Base-by-base conservation (phyloP, 225 moss, liverwort and hornwort species). In the Polytrichum commune region DNA sequence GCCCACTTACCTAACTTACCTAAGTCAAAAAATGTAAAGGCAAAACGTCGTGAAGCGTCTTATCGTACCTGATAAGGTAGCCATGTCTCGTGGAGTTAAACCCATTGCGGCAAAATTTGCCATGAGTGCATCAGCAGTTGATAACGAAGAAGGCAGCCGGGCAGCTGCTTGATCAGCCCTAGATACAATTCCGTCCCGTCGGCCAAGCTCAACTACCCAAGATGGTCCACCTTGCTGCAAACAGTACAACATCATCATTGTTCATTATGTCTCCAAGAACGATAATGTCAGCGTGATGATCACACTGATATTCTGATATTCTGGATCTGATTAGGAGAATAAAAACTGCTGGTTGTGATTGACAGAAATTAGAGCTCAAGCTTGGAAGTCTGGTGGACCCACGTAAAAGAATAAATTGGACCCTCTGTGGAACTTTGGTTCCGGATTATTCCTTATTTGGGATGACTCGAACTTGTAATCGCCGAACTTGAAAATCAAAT, bases 21-120 rank as follows among this genome's bases (percentile, higher is more conserved):
- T 1, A 7, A 32, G 32, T 8, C 1, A 1, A 32, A 32, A 29
- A 32, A 32, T 32, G 32, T 32, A 8, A 58, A 58, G 58, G 5
- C 6, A 60, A n/a, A 61, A 1, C 0, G 13, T 26, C 1, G 13
- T 61, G 22, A 61, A 22, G 60, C 8, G 3, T 26, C 30, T 5
- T 30, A 30, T 1, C 65, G 27, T 38, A 85, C 82, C 82, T 66
- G 86, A 86, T 73, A 86, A 76, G 23, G 87, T 79, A n/a, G 81
- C 79, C 87, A 84, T 84, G 81, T 87, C 84, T 19, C 84, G 74
- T 28, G 87, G 84, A 67, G 81, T 77, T 54, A 87, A 68, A n/a
- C 83, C 83, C 1, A 87, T 72, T 1, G 73, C 77, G 3, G 84
- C 81, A 27, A 87, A 87, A 1, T 8, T 72, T 23, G 65, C 74